A percentile compares a stretch with the other conserved stretches of the same genome.
Evolutionary conservation across 2,329 filamentous ascomycete genomes (phyloP).

Genomic region (Amylocarpus encephaloides): DNA sequence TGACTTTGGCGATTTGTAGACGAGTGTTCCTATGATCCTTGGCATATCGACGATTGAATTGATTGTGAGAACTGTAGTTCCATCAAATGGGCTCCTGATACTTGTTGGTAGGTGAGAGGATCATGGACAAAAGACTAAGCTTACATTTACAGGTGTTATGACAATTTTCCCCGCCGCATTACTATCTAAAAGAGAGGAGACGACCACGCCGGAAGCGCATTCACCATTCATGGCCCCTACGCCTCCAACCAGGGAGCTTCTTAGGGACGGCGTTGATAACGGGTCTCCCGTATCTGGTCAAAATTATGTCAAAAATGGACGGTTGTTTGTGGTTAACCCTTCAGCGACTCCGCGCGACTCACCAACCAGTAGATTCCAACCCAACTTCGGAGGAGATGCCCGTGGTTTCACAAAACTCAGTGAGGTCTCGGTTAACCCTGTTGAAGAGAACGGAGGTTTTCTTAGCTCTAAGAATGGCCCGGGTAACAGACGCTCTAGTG

Average conservation of each 20-base stretch:
- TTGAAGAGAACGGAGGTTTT: conserved; percentile 5
- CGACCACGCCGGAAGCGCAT: conserved; percentile 26
- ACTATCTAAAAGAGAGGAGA: conserved; percentile 19
- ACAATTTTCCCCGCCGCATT: conserved; percentile 23
- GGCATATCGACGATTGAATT: conserved; percentile 25
- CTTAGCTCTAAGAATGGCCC: conserved; percentile 13
- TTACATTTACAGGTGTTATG: conserved; percentile 20
- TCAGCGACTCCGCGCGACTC: conserved; percentile 25
- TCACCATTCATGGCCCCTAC: conserved; percentile 29
- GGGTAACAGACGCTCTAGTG: conserved; percentile 26
- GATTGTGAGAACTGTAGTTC: conserved; percentile 28
- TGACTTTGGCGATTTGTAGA: conserved; percentile 17
- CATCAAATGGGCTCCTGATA: conserved; percentile 27
- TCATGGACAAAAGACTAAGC: background rate
- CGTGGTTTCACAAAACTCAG: conserved; percentile 23
- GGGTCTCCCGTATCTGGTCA: conserved; percentile 25
- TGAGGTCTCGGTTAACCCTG: conserved; percentile 11
- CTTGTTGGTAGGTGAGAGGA: conserved; percentile 25
- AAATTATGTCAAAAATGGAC: conserved; percentile 22
- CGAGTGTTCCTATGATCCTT: conserved; percentile 31
- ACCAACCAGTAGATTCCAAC: conserved; percentile 14
- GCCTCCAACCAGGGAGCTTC: conserved; percentile 20
- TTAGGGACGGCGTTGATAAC: conserved; percentile 16
- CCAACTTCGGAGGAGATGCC: conserved; percentile 15
- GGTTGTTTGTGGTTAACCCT: conserved; percentile 29